Base-by-base conservation (phyloP, 257 asterid species). In the Solanum clarkiae region DNA sequence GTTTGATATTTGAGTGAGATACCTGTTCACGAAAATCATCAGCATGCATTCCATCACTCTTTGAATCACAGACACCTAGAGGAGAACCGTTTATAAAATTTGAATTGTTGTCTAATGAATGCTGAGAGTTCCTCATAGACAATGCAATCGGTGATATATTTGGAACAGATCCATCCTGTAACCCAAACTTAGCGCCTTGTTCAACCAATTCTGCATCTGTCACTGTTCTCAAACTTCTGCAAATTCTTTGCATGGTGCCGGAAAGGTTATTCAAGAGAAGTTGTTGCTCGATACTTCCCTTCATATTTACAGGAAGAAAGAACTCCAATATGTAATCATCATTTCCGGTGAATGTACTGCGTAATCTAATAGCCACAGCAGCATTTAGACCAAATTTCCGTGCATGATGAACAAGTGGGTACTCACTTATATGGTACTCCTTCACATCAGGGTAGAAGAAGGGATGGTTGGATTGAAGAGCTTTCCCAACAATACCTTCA, bases 321-420 rank as follows among this genome's bases (percentile, higher is more conserved):
- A 96, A 92, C 93, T 96, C 99, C 63, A 96, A 85, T 63, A 96
- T 87, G 85, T 95, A 96, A 85, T 96, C 98, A 86, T 87, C 90
- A 77, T 91, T 92, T 10, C 95, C 94, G 2, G 98, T 95, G 86
- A 91, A 90, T 7, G 90, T 88, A 89, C 99, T 96, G 86, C 98
- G 91, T 66, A 96, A 88, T 92, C 94, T 91, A 85, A 94, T 92
- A n/a, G 98, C 98, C 79, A 96, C 98, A 82, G 97, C 97, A 86
- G 98, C 97, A 90, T 89, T 92, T 55, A 96, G 88, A 86, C 95
- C 91, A 87, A 88, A 94, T 80, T 92, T 95, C 2, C 98, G 97
- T 79, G 99, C 98, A 84, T 96, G 98, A 72, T 95, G 99, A 84
- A 92, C 99, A 42, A 95, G 94, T 49, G 99, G 97, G 85, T 95